Conservation (phyloP, 495 filamentous ascomycete genomes). For the Neurospora cerealis region DNA sequence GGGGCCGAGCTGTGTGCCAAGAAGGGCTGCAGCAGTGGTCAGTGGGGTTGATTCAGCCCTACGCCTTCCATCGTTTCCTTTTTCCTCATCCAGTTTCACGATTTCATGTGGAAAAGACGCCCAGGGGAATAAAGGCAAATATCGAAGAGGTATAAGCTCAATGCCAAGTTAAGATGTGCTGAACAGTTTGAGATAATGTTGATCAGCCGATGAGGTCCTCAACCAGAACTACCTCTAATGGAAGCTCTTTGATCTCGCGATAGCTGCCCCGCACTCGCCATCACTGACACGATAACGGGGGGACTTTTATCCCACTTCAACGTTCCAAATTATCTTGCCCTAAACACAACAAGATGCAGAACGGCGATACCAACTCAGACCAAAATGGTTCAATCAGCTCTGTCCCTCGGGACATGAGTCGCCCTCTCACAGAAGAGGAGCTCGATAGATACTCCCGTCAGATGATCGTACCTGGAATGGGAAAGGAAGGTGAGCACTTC, state of each 20-base stretch:
- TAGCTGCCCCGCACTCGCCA: not conserved
- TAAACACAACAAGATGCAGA: not conserved
- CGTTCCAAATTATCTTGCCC: not conserved
- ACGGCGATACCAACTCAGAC: not conserved
- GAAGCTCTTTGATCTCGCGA: not conserved
- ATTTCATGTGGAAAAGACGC: not conserved
- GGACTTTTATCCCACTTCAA: not conserved
- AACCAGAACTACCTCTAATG: not conserved
- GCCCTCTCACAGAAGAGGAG: constrained; percentile 17
- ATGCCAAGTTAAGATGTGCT: not conserved
- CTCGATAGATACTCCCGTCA: constrained; percentile 72
- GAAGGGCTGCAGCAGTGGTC: not conserved
- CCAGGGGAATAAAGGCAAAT: not conserved
- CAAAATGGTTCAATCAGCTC: not conserved
- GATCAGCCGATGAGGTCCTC: not conserved
- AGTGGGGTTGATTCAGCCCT: not conserved
- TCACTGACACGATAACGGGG: not conserved
- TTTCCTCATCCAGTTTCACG: not conserved
- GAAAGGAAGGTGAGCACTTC: constrained; percentile 52
- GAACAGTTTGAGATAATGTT: not conserved
- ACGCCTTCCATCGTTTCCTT: not conserved
- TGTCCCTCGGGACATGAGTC: not conserved
- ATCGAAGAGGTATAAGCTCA: not conserved
- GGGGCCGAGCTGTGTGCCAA: not conserved
- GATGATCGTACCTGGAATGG: constrained; percentile 81